Conservation (phyloP, 805 yeast genomes). For the Trichomonascus vanleenenianus region DNA sequence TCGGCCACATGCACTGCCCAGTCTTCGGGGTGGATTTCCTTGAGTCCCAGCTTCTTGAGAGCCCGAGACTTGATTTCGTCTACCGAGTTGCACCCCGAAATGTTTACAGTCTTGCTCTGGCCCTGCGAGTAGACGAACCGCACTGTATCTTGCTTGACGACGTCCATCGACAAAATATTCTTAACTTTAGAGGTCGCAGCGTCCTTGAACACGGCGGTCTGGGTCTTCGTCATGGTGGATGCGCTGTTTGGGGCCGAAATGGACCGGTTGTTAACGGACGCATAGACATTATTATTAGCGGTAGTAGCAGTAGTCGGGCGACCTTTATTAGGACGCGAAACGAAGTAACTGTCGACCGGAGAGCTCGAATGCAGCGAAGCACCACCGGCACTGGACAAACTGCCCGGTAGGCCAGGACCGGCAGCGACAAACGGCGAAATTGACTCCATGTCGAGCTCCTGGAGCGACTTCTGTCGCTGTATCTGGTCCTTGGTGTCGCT, state of each 20-base stretch:
- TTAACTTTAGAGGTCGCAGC: conserved; percentile 14
- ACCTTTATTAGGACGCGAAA: background rate
- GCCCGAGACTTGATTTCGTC: conserved; percentile 67
- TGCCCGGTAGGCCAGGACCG: background rate
- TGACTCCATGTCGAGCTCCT: conserved; percentile 12
- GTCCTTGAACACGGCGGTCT: conserved; percentile 13
- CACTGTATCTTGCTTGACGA: conserved; percentile 33
- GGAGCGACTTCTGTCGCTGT: conserved; percentile 5
- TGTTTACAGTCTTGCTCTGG: conserved; percentile 55
- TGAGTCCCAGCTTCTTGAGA: conserved; percentile 39
- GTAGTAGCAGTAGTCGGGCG: background rate
- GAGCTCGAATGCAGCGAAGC: background rate
- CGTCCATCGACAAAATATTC: conserved; percentile 32
- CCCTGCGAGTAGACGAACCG: conserved; percentile 75
- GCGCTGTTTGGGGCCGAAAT: background rate
- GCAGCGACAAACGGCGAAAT: conserved; percentile 17
- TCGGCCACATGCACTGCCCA: conserved; percentile 44
- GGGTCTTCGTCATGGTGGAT: conserved; percentile 1
- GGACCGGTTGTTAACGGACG: background rate
- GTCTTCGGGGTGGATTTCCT: conserved; percentile 16
- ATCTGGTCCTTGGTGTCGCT: background rate
- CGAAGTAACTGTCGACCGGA: conserved; percentile 9
- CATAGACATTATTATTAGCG: background rate
- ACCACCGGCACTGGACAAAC: too few relatives aligned
- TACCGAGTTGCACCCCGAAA: conserved; percentile 74